phyloP scores from a whole-genome alignment of 2,329 filamentous ascomycete genomes.

The Orbilia brochopaga region DNA sequence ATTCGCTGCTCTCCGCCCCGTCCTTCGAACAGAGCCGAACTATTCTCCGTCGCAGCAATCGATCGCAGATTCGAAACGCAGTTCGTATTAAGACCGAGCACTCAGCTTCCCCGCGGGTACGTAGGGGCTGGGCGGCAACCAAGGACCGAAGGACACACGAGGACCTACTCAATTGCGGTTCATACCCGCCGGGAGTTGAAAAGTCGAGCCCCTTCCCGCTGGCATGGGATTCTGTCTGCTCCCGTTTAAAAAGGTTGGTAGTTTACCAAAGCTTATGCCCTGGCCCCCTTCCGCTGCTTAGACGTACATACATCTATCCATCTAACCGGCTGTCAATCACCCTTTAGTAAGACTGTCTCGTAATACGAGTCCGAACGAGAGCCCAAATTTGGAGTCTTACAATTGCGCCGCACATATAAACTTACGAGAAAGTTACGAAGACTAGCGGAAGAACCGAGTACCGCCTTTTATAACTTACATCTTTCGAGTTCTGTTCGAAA shows the following conservation, averaged over 20 bases:
- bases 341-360: constrained; percentile 48
- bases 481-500: constrained; percentile 1
- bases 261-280: neutral
- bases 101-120: neutral
- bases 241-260: neutral
- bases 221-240: neutral
- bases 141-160: neutral
- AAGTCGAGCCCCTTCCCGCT: neutral
- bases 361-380: constrained; percentile 45
- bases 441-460: constrained; percentile 38
- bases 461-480: neutral
- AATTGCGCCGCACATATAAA: constrained; percentile 20
- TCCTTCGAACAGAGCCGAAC: constrained; percentile 5
- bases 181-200: no score
- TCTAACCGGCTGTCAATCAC: constrained; percentile 18
- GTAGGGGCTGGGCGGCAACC: neutral
- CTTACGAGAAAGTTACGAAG: constrained; percentile 22
- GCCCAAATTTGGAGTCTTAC: constrained; percentile 48
- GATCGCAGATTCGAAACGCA: constrained; percentile 1
- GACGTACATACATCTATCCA: constrained; percentile 1
- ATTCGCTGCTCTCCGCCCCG: constrained; percentile 8
- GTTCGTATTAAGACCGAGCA: constrained; percentile 8
- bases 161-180: neutral
- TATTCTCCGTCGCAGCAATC: constrained; percentile 7
- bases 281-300: neutral